Evolutionary conservation across 768 basidiomycete species (phyloP).

Genomic region (Phylloporus arenicola): DNA sequence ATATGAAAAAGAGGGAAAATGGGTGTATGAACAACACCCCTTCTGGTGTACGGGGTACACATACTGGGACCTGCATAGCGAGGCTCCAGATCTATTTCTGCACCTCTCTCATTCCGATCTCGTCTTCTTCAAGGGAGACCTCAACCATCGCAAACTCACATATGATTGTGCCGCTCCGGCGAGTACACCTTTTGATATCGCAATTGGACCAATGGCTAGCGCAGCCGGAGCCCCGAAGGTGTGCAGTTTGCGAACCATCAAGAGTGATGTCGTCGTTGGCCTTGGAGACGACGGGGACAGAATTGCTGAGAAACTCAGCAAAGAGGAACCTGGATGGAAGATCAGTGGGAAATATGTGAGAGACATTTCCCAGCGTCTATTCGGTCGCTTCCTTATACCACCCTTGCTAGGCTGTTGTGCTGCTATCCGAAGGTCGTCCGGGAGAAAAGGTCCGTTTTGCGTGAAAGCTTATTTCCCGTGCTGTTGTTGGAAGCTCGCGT

Average conservation of each 20-base stretch:
- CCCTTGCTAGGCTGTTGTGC: constrained; percentile 65
- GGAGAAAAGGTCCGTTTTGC: constrained; percentile 84
- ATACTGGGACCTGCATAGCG: constrained; percentile 79
- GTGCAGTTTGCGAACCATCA: constrained; percentile 85
- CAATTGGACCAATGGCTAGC: constrained; percentile 90
- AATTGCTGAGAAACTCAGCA: constrained; percentile 74
- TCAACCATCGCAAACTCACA: constrained; percentile 88
- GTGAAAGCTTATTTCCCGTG: constrained; percentile 20
- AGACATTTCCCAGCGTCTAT: constrained; percentile 11
- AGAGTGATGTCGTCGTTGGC: constrained; percentile 92
- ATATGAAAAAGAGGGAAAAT: constrained; percentile 89
- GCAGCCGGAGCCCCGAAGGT: constrained; percentile 83
- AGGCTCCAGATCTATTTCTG: constrained; percentile 88
- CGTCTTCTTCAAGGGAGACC: constrained; percentile 91
- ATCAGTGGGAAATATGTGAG: constrained; percentile 95
- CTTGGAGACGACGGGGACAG: constrained; percentile 63
- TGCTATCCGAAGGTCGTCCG: constrained; percentile 82
- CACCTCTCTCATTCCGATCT: constrained; percentile 87
- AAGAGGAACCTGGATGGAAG: constrained; percentile 90
- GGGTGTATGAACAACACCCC: constrained; percentile 91
- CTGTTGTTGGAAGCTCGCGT: neutral
- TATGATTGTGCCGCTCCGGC: constrained; percentile 85
- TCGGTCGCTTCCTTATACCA: constrained; percentile 12
- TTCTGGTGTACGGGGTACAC: constrained; percentile 98
- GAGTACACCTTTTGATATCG: constrained; percentile 81